Evolutionary conservation across 1,284 basidiomycete species (phyloP), one percentile per base, ranked within the genome.

Genomic region (Vanrija pseudolonga): DNA sequence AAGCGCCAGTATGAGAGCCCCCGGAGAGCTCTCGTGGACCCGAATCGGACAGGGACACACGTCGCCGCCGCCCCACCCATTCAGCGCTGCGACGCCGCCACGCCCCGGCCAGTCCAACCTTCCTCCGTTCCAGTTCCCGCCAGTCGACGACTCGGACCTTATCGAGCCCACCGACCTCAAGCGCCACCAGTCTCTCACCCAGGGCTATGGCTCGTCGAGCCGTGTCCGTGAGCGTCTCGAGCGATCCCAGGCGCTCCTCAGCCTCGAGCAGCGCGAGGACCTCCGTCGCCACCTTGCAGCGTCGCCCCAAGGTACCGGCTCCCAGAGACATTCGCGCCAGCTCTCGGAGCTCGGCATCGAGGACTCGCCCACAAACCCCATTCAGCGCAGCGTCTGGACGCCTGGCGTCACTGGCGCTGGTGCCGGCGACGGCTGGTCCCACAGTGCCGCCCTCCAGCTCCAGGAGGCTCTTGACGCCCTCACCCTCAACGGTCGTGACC

Each of bases 131-230:
- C 61, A 59, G 40, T 47, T 65, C 22, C 55, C 64, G 7, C 17
- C 50, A 28, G 19, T 52, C 14, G 53, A 60, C 24, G 51, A 54
- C 32, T 41, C 48, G 38, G 52, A 55, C 15, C 44, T 40, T n/a
- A 40, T 49, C 19, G 42, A 51, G 43, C 15, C 59, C 23, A 60
- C 66, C 9, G 70, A 72, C 50, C 53, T 77, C 44, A 68, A 66
- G 51, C 69, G 75, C 11, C 73, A 75, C 61, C 73, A 76, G 55
- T 70, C 67, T n/a, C 64, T 77, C 43, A 73, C 67, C 6, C 63
- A 71, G 39, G 71, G 67, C 5, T 74, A 73, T 45, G 71, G 70
- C 9, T 57, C 65, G 8, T 65, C 63, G 11, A 62, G 53, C 39
- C 60, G 71, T 20, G 67, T 68, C 7, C 66, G 67, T 5, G 72